These are phyloP conservation scores for Crithidia brevicula DNA, from an alignment of 208 protist genomes.

Conservation along the genomic window DNA sequence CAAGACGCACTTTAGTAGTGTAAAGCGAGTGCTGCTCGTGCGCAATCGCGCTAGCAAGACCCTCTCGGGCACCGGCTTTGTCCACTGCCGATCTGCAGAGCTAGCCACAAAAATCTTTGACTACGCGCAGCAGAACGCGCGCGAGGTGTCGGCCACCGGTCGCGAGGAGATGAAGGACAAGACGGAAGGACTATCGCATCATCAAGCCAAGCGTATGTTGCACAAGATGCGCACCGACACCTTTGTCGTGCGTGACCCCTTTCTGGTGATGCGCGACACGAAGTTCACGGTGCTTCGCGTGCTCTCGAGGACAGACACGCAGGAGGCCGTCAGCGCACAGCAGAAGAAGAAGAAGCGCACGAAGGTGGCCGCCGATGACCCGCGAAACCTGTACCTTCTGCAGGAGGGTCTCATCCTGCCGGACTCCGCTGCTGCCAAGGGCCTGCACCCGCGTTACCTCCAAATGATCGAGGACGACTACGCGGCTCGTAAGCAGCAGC, in stretches of 20 bases:
- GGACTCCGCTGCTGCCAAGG: conserved; percentile 74
- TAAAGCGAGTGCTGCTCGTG: conserved; percentile 88
- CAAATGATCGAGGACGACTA: conserved; percentile 90
- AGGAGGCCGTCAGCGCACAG: conserved; percentile 72
- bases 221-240: conserved; percentile 82
- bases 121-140: conserved; percentile 86
- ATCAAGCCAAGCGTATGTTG: conserved; percentile 76
- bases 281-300: conserved; percentile 86
- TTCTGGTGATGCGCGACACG: conserved; percentile 83
- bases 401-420: conserved; percentile 88
- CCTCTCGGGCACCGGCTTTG: conserved; percentile 83
- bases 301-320: conserved; percentile 80
- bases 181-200: conserved; percentile 78
- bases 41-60: conserved; percentile 70
- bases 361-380: conserved; percentile 89
- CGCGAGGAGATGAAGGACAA: conserved; percentile 71
- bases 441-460: conserved; percentile 80
- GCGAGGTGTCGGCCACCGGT: conserved; percentile 73
- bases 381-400: conserved; percentile 87
- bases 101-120: conserved; percentile 80
- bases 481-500: conserved; percentile 79
- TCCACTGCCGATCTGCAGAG: conserved; percentile 79
- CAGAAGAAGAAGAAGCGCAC: conserved; percentile 92
- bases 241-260: conserved; percentile 75
- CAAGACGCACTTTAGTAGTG: conserved; percentile 64